Evolutionary conservation across 192 early-diverging fungal genomes (phyloP), one percentile per base, ranked within the genome.

Genomic region (Podila minutissima): DNA sequence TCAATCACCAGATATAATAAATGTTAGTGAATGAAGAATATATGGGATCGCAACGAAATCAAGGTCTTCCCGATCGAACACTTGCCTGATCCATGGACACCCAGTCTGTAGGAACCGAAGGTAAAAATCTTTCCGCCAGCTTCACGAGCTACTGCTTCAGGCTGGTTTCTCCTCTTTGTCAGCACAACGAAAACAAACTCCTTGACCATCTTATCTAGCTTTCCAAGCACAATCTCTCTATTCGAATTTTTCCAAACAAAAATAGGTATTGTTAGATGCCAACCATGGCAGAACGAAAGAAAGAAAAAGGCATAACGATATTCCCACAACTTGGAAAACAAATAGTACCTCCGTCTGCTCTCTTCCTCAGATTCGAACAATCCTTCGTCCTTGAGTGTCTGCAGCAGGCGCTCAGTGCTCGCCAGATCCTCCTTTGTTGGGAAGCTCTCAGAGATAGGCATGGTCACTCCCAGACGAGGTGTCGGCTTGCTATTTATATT

Each of bases 61-160:
- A 55, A 24, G 11, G 12, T 22, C 53, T 6, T 26, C 6, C 17
- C 13, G 49, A 22, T 57, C 33, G 5, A 46, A 33, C 22, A 78
- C 84, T 69, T 87, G 90, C 96, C 95, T 69, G 92, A 86, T 24
- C 93, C 94, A 83, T 99, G 97, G 11, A 97, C 98, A 19, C 98
- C 98, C 29, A 98, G 86, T 48, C 96, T 89, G 82, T 95, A 99
- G 12, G 95, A 97, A 8, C 98, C 98, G 85, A 97, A 99, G 2
- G 98, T 97, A 70, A 96, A 99, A 32, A 98, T 97, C 82, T 98
- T 97, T 31, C 98, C 97, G 26, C 96, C 96, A 24, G 92, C 94
- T 59, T 96, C 93, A 59, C 84, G 88, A 4, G 98, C 98, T 51
- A 97, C 66, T 32, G 88, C 76, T 79, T 97, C 98, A 15, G 96